Conservation (phyloP, 441 rosid genomes). For the Eugenia klotzschiana region DNA sequence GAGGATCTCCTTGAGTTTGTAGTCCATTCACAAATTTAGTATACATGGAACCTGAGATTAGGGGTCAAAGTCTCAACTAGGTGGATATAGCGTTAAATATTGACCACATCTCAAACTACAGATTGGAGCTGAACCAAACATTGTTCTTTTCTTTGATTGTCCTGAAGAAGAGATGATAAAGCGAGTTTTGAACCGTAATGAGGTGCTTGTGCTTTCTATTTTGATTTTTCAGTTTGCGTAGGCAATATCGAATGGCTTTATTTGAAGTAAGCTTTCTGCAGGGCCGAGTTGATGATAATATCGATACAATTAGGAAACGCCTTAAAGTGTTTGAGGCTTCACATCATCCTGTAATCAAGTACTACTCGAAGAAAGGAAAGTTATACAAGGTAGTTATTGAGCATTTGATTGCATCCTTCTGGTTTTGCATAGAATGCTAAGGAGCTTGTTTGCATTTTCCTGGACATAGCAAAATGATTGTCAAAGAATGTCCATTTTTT, state of each 20-base stretch:
- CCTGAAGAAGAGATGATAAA: slow-evolving; percentile 85
- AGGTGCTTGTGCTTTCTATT: slow-evolving; percentile 33
- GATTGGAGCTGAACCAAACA: slow-evolving; percentile 63
- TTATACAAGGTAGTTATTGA: slow-evolving; percentile 39
- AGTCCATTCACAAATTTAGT: not conserved
- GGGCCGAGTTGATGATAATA: slow-evolving; percentile 91
- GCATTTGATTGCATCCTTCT: not conserved
- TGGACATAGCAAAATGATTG: not conserved
- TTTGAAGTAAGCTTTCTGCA: slow-evolving; percentile 14
- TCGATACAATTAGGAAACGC: slow-evolving; percentile 67
- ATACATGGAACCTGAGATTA: not conserved
- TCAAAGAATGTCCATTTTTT: not conserved
- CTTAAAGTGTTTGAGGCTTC: slow-evolving; percentile 49
- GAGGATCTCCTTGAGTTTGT: not conserved
- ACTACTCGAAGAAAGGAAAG: slow-evolving; percentile 67
- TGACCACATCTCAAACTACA: slow-evolving; percentile 11
- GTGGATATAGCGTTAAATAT: not conserved
- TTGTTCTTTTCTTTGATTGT: slow-evolving; percentile 78
- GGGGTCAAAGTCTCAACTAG: not conserved
- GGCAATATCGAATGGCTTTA: not conserved
- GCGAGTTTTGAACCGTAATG: slow-evolving; percentile 71
- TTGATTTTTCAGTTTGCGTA: not conserved
- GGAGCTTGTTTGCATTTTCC: not conserved
- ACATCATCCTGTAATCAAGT: slow-evolving; percentile 63
- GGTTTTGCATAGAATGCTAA: not conserved